Percentiles rank a stretch among this genome's conserved stretches.
Conservation (phyloP, 2,329 filamentous ascomycete genomes). For the Fonsecaea erecta region DNA sequence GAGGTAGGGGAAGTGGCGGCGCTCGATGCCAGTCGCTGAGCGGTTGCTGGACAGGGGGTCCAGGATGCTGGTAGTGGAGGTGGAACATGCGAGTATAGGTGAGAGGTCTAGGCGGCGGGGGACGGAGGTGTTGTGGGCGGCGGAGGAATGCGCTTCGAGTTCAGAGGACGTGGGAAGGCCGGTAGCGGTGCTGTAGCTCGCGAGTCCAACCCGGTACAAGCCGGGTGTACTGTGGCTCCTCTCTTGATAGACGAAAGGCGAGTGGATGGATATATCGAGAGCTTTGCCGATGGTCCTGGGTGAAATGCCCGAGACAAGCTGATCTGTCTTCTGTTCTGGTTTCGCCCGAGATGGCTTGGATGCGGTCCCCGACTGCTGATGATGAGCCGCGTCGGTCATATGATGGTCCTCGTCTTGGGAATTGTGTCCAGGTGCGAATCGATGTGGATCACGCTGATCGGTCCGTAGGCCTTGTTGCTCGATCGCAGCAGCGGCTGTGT, state of each 20-base stretch:
- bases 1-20: neutral
- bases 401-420: slow-evolving; percentile 81
- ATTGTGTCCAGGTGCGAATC: slow-evolving; percentile 66
- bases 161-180: slow-evolving; percentile 24
- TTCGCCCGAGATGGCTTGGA: slow-evolving; percentile 67
- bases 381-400: slow-evolving; percentile 1
- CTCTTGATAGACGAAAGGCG: slow-evolving; percentile 15
- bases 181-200: slow-evolving; percentile 3
- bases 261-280: slow-evolving; percentile 27
- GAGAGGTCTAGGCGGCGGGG: slow-evolving; percentile 37
- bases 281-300: slow-evolving; percentile 32
- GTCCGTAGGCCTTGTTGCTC: slow-evolving; percentile 68
- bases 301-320: slow-evolving; percentile 25
- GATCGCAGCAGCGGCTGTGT: slow-evolving; percentile 58
- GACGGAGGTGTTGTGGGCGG: slow-evolving; percentile 30
- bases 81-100: slow-evolving; percentile 21
- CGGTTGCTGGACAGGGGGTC: neutral
- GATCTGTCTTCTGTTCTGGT: neutral
- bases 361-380: neutral
- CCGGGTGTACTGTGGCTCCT: slow-evolving; percentile 27
- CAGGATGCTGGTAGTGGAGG: slow-evolving; percentile 21
- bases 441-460: slow-evolving; percentile 68
- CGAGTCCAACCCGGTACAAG: slow-evolving; percentile 1
- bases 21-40: neutral
- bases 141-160: slow-evolving; percentile 31